Percentiles rank a stretch among this genome's conserved stretches.
Conservation (phyloP, 2,329 filamentous ascomycete genomes). For the Fusarium camptoceras region DNA sequence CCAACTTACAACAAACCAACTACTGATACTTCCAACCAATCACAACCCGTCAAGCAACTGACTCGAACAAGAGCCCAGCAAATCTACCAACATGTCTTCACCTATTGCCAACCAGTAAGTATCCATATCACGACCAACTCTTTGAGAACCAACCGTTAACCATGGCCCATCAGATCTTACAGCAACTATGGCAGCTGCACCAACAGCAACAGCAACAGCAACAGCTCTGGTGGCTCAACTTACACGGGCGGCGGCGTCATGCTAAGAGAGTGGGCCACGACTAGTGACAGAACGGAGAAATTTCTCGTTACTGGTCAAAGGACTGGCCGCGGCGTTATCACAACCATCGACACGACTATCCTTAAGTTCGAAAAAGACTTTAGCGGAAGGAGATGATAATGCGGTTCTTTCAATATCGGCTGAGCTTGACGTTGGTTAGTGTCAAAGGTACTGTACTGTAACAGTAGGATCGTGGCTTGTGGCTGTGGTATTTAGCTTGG, state of each 20-base stretch:
- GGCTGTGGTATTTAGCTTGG: constrained; percentile 30
- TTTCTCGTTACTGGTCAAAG: constrained; percentile 30
- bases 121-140: not conserved
- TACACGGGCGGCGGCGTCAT: constrained; percentile 27
- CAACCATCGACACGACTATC: constrained; percentile 10
- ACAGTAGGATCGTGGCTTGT: constrained; percentile 9
- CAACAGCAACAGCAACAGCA: constrained; percentile 2
- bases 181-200: not conserved
- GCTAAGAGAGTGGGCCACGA: constrained; percentile 24
- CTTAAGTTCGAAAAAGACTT: constrained; percentile 28
- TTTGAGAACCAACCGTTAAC: not conserved
- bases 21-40: not conserved
- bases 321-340: constrained; percentile 20
- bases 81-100: constrained; percentile 24
- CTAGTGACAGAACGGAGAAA: constrained; percentile 19
- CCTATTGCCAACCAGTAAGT: constrained; percentile 26
- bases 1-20: not conserved
- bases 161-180: constrained; percentile 11
- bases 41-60: constrained; percentile 1
- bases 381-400: not conserved
- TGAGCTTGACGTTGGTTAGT: not conserved
- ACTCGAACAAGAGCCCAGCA: not conserved
- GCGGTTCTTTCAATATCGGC: not conserved
- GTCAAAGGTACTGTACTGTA: not conserved
- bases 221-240: constrained; percentile 22